Evolutionary conservation across 306 rosid species (phyloP).

Genomic region (Vigna trinervia): DNA sequence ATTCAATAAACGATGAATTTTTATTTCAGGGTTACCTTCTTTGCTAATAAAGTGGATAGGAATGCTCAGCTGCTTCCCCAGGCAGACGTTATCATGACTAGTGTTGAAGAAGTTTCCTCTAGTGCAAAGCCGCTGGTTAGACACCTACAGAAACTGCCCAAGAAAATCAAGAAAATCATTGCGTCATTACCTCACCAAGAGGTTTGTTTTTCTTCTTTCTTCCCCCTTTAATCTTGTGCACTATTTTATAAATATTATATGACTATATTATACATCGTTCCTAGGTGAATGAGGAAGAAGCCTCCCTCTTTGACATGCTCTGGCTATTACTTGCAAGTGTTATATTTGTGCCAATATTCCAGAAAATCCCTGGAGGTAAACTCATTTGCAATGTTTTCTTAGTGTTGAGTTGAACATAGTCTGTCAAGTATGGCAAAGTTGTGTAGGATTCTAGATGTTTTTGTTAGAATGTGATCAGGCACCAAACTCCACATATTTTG

Average conservation of each 20-base stretch:
- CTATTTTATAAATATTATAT: slow-evolving; percentile 41
- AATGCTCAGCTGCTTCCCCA: slow-evolving; percentile 70
- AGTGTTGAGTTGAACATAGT: slow-evolving; percentile 36
- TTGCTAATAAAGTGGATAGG: slow-evolving; percentile 75
- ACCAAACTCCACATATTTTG: slow-evolving; percentile 30
- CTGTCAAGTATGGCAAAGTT: slow-evolving; percentile 12
- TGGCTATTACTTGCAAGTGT: slow-evolving; percentile 99
- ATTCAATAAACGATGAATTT: slow-evolving; percentile 48
- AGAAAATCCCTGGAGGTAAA: slow-evolving; percentile 97
- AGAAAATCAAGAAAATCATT: slow-evolving; percentile 78
- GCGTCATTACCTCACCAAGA: slow-evolving; percentile 90
- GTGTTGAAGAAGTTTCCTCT: slow-evolving; percentile 86
- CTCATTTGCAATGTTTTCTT: slow-evolving; percentile 40
- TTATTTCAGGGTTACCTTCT: slow-evolving; percentile 74
- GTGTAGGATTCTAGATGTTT: slow-evolving; percentile 36
- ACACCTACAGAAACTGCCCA: slow-evolving; percentile 72
- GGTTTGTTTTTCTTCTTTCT: slow-evolving; percentile 54
- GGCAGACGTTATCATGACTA: slow-evolving; percentile 65
- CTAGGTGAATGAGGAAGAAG: slow-evolving; percentile 99
- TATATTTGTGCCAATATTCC: slow-evolving; percentile 95
- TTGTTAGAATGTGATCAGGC: slow-evolving; percentile 37
- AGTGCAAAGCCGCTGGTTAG: slow-evolving; percentile 80
- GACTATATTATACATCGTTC: slow-evolving; percentile 40
- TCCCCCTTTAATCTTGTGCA: slow-evolving; percentile 26
- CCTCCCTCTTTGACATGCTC: slow-evolving; percentile 93